Evolutionary conservation across 225 moss, liverwort and hornwort species (phyloP).

Genomic region (Antitrichia curtipendula): DNA sequence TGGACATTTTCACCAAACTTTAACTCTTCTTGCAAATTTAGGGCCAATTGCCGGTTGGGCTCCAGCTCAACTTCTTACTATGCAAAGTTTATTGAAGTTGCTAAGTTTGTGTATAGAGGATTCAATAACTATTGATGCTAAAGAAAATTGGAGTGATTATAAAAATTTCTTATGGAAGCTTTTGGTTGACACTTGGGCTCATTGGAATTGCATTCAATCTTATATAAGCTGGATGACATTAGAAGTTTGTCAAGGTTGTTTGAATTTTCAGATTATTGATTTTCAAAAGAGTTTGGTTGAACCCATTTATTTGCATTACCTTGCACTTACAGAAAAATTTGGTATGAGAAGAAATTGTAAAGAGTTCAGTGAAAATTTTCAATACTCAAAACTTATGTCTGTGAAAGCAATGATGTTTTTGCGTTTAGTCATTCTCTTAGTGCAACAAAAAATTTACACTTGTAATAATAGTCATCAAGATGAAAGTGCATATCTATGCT

Average conservation of each 20-base stretch:
- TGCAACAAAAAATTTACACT: constrained; percentile 25
- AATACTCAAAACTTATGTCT: neutral
- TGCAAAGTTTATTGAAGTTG: constrained; percentile 43
- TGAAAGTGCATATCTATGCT: neutral
- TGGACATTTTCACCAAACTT: constrained; percentile 28
- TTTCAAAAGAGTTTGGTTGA: constrained; percentile 33
- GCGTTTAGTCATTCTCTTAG: constrained; percentile 13
- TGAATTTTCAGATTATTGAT: neutral
- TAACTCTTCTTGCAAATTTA: constrained; percentile 34
- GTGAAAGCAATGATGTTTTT: constrained; percentile 34
- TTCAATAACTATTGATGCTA: neutral
- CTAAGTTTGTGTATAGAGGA: constrained; percentile 45
- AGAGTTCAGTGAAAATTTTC: neutral
- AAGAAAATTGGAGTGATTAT: constrained; percentile 15
- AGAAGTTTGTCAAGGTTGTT: constrained; percentile 54
- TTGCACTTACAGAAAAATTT: constrained; percentile 11
- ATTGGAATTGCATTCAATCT: constrained; percentile 75
- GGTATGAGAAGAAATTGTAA: neutral
- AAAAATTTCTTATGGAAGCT: constrained; percentile 52
- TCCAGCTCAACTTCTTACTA: constrained; percentile 51
- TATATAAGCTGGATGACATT: constrained; percentile 47
- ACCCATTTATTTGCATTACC: constrained; percentile 25
- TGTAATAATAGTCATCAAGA: neutral
- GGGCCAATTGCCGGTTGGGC: constrained; percentile 31
- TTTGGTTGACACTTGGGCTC: constrained; percentile 29